Base-by-base conservation (phyloP, 768 basidiomycete species). In the Lactarius hengduanensis region DNA sequence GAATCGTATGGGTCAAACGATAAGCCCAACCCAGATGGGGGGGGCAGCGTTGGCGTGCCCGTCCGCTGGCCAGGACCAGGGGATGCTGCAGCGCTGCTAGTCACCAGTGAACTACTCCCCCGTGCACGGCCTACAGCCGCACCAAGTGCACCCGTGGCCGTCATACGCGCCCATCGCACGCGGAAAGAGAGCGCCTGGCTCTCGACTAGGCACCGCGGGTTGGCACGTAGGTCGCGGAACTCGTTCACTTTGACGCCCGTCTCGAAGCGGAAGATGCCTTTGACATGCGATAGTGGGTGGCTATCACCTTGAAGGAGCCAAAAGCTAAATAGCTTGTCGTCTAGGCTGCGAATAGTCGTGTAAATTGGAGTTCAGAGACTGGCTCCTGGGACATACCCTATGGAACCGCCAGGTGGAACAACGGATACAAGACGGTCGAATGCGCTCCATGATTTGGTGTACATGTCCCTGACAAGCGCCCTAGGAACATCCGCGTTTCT, bases 371-470 rank as follows among this genome's bases (percentile, higher is more conserved):
- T 20, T 61, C 59, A 43, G 47, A 64, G 22, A 15, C 22, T 47
- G 22, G 16, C 22, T 53, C 26, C 11, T 22, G 32, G 56, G 61
- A 79, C 87, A 47, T 73, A 92, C 89, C 92, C 92, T 63, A 94
- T 94, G 0, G 90, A 91, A 8, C 92, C 92, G 11, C 92, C 92
- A 0, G 92, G 92, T n/a, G 92, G 91, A 0, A 94, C 91, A 67
- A 94, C 92, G 5, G 90, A 89, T 20, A 94, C 89, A 7, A 95
- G 83, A 11, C 92, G 86, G 74, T 94, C 92, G 71, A 95, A 94
- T 2, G 92, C 92, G 73, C 90, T 92, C 92, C 93, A 94, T 69
- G 90, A 92, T 77, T 94, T 94, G 30, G 91, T 93, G 73, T 94
- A 94, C 89, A 92, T 90, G 71, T 94, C 92, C 64, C 92, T 85